Evolutionary conservation across 768 basidiomycete genomes (phyloP).

Genomic region (Galerina marginata): DNA sequence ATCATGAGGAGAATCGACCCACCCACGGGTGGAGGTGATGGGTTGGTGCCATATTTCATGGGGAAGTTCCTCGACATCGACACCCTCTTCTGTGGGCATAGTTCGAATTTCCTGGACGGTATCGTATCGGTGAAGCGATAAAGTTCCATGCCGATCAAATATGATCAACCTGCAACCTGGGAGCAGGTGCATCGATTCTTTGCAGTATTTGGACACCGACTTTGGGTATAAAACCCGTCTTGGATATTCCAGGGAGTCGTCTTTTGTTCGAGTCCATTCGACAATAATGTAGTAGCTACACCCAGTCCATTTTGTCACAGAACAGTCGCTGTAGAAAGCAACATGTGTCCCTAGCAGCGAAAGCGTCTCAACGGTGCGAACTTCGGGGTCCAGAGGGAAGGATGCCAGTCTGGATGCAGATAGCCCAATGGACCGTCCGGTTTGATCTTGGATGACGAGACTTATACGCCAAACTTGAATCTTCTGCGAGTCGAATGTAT

Average conservation of each 20-base stretch:
- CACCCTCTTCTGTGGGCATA: no score
- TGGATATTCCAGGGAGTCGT: neutral
- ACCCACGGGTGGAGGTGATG: no score
- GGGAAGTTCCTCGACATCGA: no score
- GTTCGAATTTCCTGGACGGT: no score
- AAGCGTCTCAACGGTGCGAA: neutral
- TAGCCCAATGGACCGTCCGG: neutral
- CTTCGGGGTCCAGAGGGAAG: neutral
- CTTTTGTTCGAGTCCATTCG: neutral
- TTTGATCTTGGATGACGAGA: neutral
- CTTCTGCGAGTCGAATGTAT: neutral
- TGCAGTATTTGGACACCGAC: no score
- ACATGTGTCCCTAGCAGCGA: neutral
- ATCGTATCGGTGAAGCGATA: no score
- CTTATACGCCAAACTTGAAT: constrained; percentile 1
- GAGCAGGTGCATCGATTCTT: no score
- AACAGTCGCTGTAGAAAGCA: neutral
- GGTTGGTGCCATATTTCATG: no score
- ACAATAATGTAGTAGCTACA: neutral
- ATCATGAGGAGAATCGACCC: no score
- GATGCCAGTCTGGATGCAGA: neutral
- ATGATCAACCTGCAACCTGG: no score
- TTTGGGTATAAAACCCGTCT: neutral
- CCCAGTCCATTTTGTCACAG: neutral
- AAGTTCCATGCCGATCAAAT: no score